phyloP scores from a whole-genome alignment of 192 early-diverging fungal species.

The Gamsiella multidivaricata region DNA sequence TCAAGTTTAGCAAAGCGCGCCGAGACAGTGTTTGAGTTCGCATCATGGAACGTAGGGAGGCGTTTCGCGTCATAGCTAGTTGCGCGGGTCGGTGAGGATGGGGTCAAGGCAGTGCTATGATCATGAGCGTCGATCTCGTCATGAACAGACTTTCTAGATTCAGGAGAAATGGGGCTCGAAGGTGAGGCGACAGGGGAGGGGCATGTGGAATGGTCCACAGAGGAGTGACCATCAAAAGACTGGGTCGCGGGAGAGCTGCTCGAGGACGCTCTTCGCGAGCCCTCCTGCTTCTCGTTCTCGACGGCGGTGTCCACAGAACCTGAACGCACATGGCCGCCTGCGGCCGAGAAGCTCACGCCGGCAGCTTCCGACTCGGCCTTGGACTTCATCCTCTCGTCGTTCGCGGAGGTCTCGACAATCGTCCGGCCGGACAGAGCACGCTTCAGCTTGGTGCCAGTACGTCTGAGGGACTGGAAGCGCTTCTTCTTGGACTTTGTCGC shows the following conservation, averaged over 20 bases:
- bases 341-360: background rate
- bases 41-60: conserved; percentile 43
- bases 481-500: conserved; percentile 18
- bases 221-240: background rate
- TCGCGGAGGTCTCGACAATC: background rate
- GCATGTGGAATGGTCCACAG: background rate
- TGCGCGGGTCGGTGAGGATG: conserved; percentile 7
- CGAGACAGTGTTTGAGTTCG: conserved; percentile 12
- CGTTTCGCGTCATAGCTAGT: conserved; percentile 32
- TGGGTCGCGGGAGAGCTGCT: conserved; percentile 1
- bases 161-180: conserved; percentile 9
- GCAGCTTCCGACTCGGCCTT: background rate
- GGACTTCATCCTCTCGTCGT: background rate
- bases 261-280: background rate
- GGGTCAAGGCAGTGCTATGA: background rate
- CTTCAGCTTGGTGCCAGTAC: conserved; percentile 33
- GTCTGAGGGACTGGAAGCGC: conserved; percentile 26
- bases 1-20: conserved; percentile 25
- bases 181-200: background rate
- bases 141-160: background rate
- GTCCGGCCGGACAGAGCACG: conserved; percentile 45
- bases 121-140: background rate
- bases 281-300: background rate
- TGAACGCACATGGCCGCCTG: background rate
- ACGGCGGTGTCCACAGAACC: background rate